Percentiles rank a stretch among this genome's conserved stretches.
phyloP scores from a whole-genome alignment of 208 protist genomes.

The Acanthamoeba healyi region DNA sequence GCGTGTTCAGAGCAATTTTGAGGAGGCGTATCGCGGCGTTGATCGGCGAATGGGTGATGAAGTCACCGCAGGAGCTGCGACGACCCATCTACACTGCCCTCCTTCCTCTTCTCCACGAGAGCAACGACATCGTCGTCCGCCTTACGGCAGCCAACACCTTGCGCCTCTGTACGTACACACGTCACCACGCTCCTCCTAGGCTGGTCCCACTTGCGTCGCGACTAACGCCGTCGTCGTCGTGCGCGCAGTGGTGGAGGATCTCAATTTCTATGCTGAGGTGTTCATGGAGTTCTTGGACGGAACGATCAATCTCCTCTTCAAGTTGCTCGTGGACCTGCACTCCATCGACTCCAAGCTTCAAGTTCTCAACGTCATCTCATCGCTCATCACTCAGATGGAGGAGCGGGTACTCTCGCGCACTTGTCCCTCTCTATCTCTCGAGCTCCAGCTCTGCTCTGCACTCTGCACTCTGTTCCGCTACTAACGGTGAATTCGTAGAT shows the following conservation, averaged over 20 bases:
- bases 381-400: constrained; percentile 66
- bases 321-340: constrained; percentile 44
- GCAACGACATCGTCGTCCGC: constrained; percentile 68
- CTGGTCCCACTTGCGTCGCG: too few relatives aligned
- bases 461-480: too few relatives aligned
- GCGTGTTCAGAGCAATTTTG: neutral
- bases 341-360: constrained; percentile 69
- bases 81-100: constrained; percentile 57
- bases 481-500: too few relatives aligned
- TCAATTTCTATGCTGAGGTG: constrained; percentile 44
- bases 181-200: neutral
- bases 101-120: constrained; percentile 60
- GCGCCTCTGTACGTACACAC: constrained; percentile 30
- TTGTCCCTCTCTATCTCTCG: neutral
- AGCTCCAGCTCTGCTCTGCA: too few relatives aligned
- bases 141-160: constrained; percentile 65
- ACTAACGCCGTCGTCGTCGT: too few relatives aligned
- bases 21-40: constrained; percentile 55
- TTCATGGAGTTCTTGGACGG: constrained; percentile 63
- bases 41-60: constrained; percentile 73
- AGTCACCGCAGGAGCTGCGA: constrained; percentile 43
- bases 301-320: constrained; percentile 64
- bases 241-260: constrained; percentile 49
- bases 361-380: constrained; percentile 69
- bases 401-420: constrained; percentile 11